Evolutionary conservation across 2,329 filamentous ascomycete genomes (phyloP).

Genomic region (Parastagonospora nodorum): DNA sequence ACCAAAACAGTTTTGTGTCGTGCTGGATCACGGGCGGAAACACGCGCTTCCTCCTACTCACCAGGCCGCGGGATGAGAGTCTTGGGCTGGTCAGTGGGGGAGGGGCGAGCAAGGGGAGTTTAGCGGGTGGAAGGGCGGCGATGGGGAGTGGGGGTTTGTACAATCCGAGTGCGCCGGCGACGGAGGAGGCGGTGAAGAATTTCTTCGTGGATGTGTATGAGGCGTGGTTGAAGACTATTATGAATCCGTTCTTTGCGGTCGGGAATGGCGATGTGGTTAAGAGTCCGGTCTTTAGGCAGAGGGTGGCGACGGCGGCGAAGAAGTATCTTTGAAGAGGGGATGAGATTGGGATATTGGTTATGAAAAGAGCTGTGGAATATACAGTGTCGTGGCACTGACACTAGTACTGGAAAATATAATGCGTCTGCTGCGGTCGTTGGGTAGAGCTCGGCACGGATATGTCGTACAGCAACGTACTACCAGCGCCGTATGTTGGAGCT

Average conservation of each 20-base stretch:
- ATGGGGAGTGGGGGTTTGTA: slow-evolving; percentile 52
- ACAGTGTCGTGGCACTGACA: no score
- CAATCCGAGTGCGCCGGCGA: slow-evolving; percentile 86
- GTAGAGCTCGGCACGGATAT: no score
- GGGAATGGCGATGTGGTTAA: slow-evolving; percentile 84
- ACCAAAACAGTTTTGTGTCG: slow-evolving; percentile 93
- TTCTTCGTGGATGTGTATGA: slow-evolving; percentile 98
- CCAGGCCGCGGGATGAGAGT: slow-evolving; percentile 67
- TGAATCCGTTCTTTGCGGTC: slow-evolving; percentile 92
- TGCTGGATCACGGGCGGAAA: slow-evolving; percentile 93
- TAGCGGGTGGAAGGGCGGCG: slow-evolving; percentile 37
- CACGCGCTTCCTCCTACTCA: slow-evolving; percentile 91
- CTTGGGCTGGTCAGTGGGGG: slow-evolving; percentile 29
- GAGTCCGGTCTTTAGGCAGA: slow-evolving; percentile 82
- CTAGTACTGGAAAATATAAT: no score
- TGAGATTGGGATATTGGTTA: no score
- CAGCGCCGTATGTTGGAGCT: no score
- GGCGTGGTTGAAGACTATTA: slow-evolving; percentile 93
- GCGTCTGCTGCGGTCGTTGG: no score
- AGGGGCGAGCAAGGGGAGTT: slow-evolving; percentile 30
- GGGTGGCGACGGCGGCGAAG: slow-evolving; percentile 84
- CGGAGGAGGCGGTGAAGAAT: slow-evolving; percentile 91
- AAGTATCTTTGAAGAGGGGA: slow-evolving; percentile 75
- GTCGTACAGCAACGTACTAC: no score
- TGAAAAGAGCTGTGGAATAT: no score